These are phyloP conservation scores for Sideroxylon spinosum DNA, from an alignment of 179 eudicot species.

Conservation along the genomic window DNA sequence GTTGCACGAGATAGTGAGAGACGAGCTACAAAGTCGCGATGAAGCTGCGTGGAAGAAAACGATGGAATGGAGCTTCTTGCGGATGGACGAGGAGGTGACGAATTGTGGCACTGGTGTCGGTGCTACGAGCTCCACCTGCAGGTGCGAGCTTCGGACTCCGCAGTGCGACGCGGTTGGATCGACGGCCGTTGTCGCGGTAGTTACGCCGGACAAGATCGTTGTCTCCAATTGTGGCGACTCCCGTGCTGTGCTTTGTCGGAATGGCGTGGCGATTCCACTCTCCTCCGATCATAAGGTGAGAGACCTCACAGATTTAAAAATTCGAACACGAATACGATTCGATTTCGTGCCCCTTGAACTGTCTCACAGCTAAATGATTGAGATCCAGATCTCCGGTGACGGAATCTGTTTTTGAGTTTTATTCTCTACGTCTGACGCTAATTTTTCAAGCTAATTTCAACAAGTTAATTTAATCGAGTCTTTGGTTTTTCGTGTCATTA, in stretches of 20 bases:
- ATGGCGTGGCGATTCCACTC: conserved; percentile 60
- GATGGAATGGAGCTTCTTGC: conserved; percentile 60
- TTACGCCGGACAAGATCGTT: conserved; percentile 54
- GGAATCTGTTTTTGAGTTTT: too few species aligned
- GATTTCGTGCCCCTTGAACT: neutral
- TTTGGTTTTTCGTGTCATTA: too few species aligned
- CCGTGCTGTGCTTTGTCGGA: conserved; percentile 76
- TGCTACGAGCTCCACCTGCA: conserved; percentile 33
- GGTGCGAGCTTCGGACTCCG: conserved; percentile 69
- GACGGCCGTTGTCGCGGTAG: conserved; percentile 73
- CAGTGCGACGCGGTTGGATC: conserved; percentile 85
- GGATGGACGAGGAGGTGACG: conserved; percentile 65
- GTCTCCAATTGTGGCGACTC: conserved; percentile 92
- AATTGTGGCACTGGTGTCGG: conserved; percentile 30
- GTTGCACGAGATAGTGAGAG: conserved; percentile 66
- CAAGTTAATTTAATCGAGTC: too few species aligned
- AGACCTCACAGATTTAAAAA: too few species aligned
- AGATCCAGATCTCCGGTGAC: too few species aligned
- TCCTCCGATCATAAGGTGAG: conserved; percentile 81
- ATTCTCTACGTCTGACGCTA: too few species aligned
- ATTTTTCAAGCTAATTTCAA: too few species aligned
- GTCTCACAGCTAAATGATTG: neutral
- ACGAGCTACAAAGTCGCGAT: conserved; percentile 36
- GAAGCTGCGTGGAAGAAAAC: conserved; percentile 43
- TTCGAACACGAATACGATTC: too few species aligned